phyloP scores from a whole-genome alignment of 768 basidiomycete species.

The Boletus pseudo-olivaceus region DNA sequence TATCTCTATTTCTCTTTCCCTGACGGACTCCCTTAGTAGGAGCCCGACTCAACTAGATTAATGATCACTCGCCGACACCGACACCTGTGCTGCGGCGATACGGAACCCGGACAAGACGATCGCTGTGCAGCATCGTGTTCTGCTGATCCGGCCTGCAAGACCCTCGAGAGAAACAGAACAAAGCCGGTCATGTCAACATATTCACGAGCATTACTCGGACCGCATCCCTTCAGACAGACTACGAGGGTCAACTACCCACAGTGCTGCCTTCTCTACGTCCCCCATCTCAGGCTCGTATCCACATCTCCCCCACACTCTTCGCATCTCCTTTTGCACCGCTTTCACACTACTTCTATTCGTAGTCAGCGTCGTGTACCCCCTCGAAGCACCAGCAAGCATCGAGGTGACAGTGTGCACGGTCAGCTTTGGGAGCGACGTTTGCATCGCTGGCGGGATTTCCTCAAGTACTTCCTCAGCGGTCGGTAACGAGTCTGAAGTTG shows the following conservation, averaged over 20 bases:
- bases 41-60: too few relatives aligned
- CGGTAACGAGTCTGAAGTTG: not conserved
- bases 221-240: slow-evolving; percentile 44
- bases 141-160: too few relatives aligned
- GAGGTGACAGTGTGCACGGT: slow-evolving; percentile 78
- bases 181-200: too few relatives aligned
- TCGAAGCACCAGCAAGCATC: slow-evolving; percentile 61
- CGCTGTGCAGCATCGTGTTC: too few relatives aligned
- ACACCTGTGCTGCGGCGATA: too few relatives aligned
- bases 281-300: slow-evolving; percentile 7
- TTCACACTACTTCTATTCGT: slow-evolving; percentile 79
- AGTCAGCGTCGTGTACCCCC: slow-evolving; percentile 84
- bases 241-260: slow-evolving; percentile 79
- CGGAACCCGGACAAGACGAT: too few relatives aligned
- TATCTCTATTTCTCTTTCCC: too few relatives aligned
- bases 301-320: slow-evolving; percentile 22
- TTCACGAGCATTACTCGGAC: too few relatives aligned
- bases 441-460: slow-evolving; percentile 51
- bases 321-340: slow-evolving; percentile 69
- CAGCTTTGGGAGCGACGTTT: slow-evolving; percentile 54
- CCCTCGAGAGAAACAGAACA: too few relatives aligned
- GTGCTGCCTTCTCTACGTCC: slow-evolving; percentile 33
- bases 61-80: too few relatives aligned
- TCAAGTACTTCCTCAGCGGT: slow-evolving; percentile 6
- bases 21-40: too few relatives aligned